phyloP scores from a whole-genome alignment of 2,329 filamentous ascomycete genomes.

The Diaporthe velutina region DNA sequence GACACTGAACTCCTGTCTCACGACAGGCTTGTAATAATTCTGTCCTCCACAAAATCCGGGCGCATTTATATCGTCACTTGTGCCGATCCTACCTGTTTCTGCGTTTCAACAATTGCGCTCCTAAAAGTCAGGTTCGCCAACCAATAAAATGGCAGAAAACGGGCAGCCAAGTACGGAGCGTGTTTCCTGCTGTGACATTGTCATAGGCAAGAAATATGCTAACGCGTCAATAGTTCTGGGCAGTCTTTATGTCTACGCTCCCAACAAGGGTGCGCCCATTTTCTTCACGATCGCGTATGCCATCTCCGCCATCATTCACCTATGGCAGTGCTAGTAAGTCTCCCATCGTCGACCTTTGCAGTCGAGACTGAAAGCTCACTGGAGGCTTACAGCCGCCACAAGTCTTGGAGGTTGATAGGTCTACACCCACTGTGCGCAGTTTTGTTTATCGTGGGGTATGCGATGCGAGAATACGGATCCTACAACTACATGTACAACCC shows the following conservation, averaged over 20 bases:
- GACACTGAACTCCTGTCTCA: too few species aligned
- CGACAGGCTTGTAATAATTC: too few species aligned
- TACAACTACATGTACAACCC: constrained; percentile 57
- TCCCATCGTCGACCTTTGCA: not conserved
- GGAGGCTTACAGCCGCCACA: constrained; percentile 58
- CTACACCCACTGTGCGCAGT: constrained; percentile 64
- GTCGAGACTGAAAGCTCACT: not conserved
- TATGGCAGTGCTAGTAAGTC: constrained; percentile 64
- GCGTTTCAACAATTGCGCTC: not conserved
- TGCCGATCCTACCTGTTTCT: not conserved
- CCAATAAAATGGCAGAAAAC: not conserved
- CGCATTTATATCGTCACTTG: not conserved
- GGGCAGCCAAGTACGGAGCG: not conserved
- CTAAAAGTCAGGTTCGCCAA: not conserved
- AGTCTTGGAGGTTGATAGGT: constrained; percentile 63
- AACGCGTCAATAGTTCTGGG: not conserved
- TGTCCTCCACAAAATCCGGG: too few species aligned
- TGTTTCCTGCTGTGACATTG: too few species aligned
- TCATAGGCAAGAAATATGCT: not conserved
- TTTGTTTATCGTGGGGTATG: constrained; percentile 67
- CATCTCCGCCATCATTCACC: constrained; percentile 60
- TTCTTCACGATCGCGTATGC: constrained; percentile 63
- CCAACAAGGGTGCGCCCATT: constrained; percentile 66
- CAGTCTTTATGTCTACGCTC: constrained; percentile 62
- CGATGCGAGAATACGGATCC: constrained; percentile 64